Evolutionary conservation across 441 rosid genomes (phyloP), one percentile per base, ranked within the genome.

Genomic region (Rhodomyrtus psidioides): DNA sequence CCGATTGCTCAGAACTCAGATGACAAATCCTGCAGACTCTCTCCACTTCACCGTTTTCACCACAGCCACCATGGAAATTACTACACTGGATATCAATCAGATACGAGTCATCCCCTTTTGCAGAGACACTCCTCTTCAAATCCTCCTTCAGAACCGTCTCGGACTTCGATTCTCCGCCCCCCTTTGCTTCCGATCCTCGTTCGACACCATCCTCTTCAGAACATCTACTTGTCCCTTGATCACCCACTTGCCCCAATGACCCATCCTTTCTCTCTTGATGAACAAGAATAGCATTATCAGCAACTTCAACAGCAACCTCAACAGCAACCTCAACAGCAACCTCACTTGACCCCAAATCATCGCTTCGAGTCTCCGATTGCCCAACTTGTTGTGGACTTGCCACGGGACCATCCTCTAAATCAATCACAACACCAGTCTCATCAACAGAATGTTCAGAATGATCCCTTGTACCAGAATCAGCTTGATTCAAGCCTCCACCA

Each of bases 21-120:
- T 95, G 95, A 88, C 98, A 97, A 87, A 95, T 95, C 89, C 99
- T 93, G 86, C 99, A 97, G 82, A 95, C 92, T 53, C 84, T 91
- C 85, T 94, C 95, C 76, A 90, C 91, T 21, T 90, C 93, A 39
- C 86, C 86, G 53, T 83, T 86, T 86, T 91, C 95, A 86, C 84
- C 90, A 54, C 82, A 27, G 53, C 55, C 83, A 53, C 90, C 90
- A 39, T 87, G 16, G 21, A 39, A 90, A 46, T 82, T 85, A 46
- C 85, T 83, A 75, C 90, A 82, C 85, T 88, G 93, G 82, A 91
- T 54, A 89, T 94, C 94, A 14, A 93, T 85, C 86, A 89, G 89
- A 59, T 88, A 89, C 7, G 93, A 89, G 82, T 90, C 89, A 81
- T 92, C 91, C 83, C 85, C 93, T 60, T 53, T 88, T 85, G 88